Evolutionary conservation across 495 filamentous ascomycete genomes (phyloP), one percentile per base, ranked within the genome.

Genomic region (Hypomontagnella submonticulosa): DNA sequence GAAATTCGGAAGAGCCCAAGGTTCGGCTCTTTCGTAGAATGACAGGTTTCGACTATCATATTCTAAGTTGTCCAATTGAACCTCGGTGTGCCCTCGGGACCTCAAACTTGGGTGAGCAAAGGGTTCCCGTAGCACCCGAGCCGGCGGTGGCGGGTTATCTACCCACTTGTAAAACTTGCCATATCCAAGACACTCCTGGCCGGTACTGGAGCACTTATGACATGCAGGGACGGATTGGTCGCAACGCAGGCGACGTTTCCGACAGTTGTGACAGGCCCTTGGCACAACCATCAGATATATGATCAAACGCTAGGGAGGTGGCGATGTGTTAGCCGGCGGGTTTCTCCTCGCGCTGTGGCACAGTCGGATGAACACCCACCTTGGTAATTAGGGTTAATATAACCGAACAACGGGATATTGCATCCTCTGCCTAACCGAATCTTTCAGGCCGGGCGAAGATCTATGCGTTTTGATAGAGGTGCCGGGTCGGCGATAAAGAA

Each of bases 231-330:
- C 66, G 0, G 81, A 82, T 32, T 77, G 77, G 57, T 87, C 85
- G 63, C 85, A 87, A 46, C 83, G 80, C 8, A 83, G 76, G 16
- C 82, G 80, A 56, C 81, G 80, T 1, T 75, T 77, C 4, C 83
- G 84, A 61, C 85, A 84, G 70, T 78, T 81, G 64, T 82, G 81
- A 60, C 81, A 84, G 38, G 78, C 36, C 52, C 73, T 76, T 34
- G 34, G 62, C 33, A 54, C 53, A 51, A 61, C 63, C 70, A 66
- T 67, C 51, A 57, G 70, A 75, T 65, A 51, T 63, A 43, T 55
- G 30, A 51, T 27, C 5, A 23, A 15, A 11, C 47, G 48, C 40
- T 13, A 44, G 51, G 19, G 5, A 27, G 16, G 48, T 41, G 27
- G 12, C 30, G 30, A 33, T 60, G 34, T 40, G 53, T 19, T 48